A percentile compares a stretch with the other conserved stretches of the same genome.
phyloP scores from a whole-genome alignment of 2,329 filamentous ascomycete genomes.

The Didymella sp. region DNA sequence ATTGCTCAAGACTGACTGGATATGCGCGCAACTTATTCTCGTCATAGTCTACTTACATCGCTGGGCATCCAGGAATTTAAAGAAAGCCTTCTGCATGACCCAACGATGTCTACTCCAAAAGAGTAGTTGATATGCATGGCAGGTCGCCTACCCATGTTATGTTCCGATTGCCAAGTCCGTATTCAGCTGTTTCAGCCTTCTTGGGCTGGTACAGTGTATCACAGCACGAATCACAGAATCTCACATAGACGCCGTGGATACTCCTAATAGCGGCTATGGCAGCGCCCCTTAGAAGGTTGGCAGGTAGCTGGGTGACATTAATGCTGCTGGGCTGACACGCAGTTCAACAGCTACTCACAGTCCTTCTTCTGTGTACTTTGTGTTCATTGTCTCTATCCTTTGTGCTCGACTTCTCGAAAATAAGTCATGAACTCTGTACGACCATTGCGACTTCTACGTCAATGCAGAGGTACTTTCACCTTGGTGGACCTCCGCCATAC shows the following conservation, averaged over 20 bases:
- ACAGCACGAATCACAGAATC: not conserved
- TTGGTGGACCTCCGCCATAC: not conserved
- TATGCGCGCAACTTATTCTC: too few species aligned
- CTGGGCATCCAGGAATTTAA: too few species aligned
- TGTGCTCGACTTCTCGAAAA: too few species aligned
- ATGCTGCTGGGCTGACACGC: too few species aligned
- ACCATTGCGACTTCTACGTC: not conserved
- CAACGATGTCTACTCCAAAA: constrained; percentile 27
- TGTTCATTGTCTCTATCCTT: too few species aligned
- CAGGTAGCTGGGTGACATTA: too few species aligned
- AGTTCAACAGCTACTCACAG: too few species aligned
- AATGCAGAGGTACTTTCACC: not conserved
- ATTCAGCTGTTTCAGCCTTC: not conserved
- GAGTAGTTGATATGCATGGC: too few species aligned
- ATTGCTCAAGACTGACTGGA: too few species aligned
- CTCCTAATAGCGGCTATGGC: not conserved
- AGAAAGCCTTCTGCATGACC: not conserved
- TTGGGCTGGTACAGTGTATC: not conserved
- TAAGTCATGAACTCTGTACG: not conserved
- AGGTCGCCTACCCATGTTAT: constrained; percentile 3
- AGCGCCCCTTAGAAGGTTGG: too few species aligned
- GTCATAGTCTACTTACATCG: too few species aligned
- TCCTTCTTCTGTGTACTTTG: too few species aligned
- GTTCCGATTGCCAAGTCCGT: not conserved
- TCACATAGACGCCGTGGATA: not conserved